Conservation (phyloP, 2,329 filamentous ascomycete genomes). For the Tolypocladium endophyticum region DNA sequence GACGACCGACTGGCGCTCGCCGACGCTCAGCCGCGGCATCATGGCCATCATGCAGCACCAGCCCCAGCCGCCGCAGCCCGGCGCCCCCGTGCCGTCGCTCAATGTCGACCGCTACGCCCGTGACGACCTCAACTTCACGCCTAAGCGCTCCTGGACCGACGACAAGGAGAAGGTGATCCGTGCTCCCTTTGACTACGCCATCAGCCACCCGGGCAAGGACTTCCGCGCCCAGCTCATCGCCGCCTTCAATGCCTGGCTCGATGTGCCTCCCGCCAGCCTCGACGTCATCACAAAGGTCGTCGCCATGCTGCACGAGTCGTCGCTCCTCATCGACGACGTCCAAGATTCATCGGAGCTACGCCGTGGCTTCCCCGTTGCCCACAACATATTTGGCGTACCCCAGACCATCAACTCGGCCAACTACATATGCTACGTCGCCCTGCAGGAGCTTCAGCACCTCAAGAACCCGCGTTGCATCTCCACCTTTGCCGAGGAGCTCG, state of each 20-base stretch:
- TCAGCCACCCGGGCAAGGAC: slow-evolving; percentile 72
- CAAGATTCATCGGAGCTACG: slow-evolving; percentile 71
- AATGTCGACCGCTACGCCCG: slow-evolving; percentile 43
- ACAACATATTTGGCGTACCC: slow-evolving; percentile 73
- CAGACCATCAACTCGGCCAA: slow-evolving; percentile 89
- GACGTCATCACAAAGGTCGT: slow-evolving; percentile 69
- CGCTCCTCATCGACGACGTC: slow-evolving; percentile 76
- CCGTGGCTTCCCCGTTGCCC: slow-evolving; percentile 70
- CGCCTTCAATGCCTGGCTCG: slow-evolving; percentile 72
- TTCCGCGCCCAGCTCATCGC: slow-evolving; percentile 70
- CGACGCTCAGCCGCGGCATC: neutral
- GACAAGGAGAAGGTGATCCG: slow-evolving; percentile 70
- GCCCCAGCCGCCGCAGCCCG: slow-evolving; percentile 15
- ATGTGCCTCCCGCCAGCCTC: slow-evolving; percentile 60
- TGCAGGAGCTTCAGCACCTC: slow-evolving; percentile 64
- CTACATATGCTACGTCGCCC: slow-evolving; percentile 75
- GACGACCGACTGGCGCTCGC: slow-evolving; percentile 2
- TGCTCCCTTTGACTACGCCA: slow-evolving; percentile 73
- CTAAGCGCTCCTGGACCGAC: slow-evolving; percentile 49
- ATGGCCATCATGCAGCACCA: slow-evolving; percentile 20
- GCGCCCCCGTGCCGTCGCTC: slow-evolving; percentile 22
- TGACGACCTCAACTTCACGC: slow-evolving; percentile 43
- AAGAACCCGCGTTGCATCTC: slow-evolving; percentile 54
- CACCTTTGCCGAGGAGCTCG: slow-evolving; percentile 72
- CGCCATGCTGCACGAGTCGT: slow-evolving; percentile 78